A percentile compares a stretch with the other conserved stretches of the same genome.
These are phyloP conservation scores for Penicillium sp. DNA, from an alignment of 2,329 filamentous ascomycete species.

Conservation along the genomic window DNA sequence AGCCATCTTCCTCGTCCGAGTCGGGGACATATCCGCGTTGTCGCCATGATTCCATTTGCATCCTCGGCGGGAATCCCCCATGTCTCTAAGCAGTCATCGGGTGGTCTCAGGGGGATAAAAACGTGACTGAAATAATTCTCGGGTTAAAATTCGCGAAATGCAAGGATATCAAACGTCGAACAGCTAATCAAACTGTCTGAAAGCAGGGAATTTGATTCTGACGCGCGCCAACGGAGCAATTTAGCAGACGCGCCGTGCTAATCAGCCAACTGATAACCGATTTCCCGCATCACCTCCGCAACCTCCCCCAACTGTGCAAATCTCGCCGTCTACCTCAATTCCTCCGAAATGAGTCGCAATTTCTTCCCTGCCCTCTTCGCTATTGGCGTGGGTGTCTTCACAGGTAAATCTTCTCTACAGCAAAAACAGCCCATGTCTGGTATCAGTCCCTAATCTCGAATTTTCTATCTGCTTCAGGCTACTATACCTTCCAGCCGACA, in stretches of 20 bases:
- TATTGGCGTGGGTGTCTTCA: conserved; percentile 40
- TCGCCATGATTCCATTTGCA: conserved; percentile 49
- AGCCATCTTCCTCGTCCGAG: conserved; percentile 47
- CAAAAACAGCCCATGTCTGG: background rate
- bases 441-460: conserved; percentile 9
- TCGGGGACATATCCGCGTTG: conserved; percentile 52
- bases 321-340: background rate
- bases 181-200: background rate
- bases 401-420: conserved; percentile 26
- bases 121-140: background rate
- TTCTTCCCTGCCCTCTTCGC: conserved; percentile 36
- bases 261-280: conserved; percentile 20
- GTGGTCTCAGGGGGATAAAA: background rate
- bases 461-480: conserved; percentile 29
- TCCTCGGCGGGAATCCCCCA: conserved; percentile 33
- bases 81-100: conserved; percentile 32
- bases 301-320: conserved; percentile 6
- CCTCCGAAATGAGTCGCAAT: conserved; percentile 35
- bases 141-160: background rate
- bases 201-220: background rate
- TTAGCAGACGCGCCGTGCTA: conserved; percentile 24
- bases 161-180: background rate
- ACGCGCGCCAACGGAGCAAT: conserved; percentile 11
- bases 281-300: conserved; percentile 17
- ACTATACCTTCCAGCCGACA: conserved; percentile 44